These are phyloP conservation scores for Kernera saxatilis DNA, from an alignment of 345 rosid genomes.

Conservation along the genomic window DNA sequence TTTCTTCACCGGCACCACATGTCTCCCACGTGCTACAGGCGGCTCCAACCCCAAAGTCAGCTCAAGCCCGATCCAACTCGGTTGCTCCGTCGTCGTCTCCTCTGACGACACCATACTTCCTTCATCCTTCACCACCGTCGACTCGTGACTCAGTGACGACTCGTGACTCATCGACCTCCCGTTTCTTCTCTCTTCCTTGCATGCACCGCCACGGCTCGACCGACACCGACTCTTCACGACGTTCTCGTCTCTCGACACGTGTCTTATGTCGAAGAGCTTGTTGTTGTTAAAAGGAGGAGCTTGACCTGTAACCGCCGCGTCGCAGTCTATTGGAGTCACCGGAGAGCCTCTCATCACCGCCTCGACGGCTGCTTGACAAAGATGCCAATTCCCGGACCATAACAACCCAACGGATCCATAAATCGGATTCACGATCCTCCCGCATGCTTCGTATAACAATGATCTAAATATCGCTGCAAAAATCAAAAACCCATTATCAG, in stretches of 20 bases:
- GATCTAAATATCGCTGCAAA: constrained; percentile 83
- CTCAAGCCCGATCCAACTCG: constrained; percentile 52
- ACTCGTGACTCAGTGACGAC: constrained; percentile 85
- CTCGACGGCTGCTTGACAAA: constrained; percentile 93
- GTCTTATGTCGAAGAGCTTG: constrained; percentile 72
- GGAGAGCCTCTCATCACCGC: constrained; percentile 85
- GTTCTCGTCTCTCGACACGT: constrained; percentile 66
- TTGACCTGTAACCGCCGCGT: constrained; percentile 59
- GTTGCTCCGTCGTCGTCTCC: constrained; percentile 46
- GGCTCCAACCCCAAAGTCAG: constrained; percentile 65
- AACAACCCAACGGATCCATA: constrained; percentile 91
- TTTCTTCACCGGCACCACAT: constrained; percentile 74
- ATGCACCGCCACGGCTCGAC: constrained; percentile 37
- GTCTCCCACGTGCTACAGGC: constrained; percentile 43
- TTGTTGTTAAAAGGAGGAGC: constrained; percentile 59
- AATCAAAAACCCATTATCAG: not conserved
- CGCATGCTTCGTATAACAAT: constrained; percentile 94
- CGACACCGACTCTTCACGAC: constrained; percentile 7
- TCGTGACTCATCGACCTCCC: constrained; percentile 58
- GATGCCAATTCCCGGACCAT: constrained; percentile 94
- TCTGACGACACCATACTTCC: constrained; percentile 65
- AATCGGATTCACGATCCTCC: constrained; percentile 92
- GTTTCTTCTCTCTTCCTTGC: constrained; percentile 21
- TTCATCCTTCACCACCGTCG: constrained; percentile 53
- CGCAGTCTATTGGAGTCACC: constrained; percentile 64